Evolutionary conservation across 1,139 yeast species (phyloP).

Genomic region (Suhomyces chickasaworum): DNA sequence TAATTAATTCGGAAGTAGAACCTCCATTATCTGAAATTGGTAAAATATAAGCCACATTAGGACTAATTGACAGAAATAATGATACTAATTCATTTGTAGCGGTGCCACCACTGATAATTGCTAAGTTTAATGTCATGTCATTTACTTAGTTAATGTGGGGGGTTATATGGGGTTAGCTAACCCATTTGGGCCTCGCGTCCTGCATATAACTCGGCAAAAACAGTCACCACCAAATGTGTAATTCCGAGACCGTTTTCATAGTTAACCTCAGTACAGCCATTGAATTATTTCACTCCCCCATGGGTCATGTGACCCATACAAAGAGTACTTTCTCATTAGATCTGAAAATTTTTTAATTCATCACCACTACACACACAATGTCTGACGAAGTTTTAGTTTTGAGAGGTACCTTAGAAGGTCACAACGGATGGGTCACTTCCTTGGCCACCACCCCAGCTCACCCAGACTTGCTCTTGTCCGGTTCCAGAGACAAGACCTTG

Average conservation of each 20-base stretch:
- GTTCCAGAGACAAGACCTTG: conserved; percentile 98
- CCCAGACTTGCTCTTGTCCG: conserved; percentile 98
- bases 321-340: conserved; percentile 16
- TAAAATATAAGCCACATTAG: conserved; percentile 60
- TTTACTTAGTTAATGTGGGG: conserved; percentile 1
- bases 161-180: not conserved
- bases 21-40: conserved; percentile 96
- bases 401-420: conserved; percentile 98
- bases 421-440: conserved; percentile 92
- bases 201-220: conserved; percentile 36
- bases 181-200: conserved; percentile 16
- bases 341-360: conserved; percentile 10
- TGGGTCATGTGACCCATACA: conserved; percentile 14
- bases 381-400: conserved; percentile 95
- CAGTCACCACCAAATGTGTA: conserved; percentile 39
- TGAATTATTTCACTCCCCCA: not conserved
- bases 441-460: conserved; percentile 97
- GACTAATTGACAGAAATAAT: conserved; percentile 44
- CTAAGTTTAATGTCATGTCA: conserved; percentile 24
- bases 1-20: conserved; percentile 85
- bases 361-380: conserved; percentile 37
- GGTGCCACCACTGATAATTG: conserved; percentile 72
- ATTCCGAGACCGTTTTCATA: conserved; percentile 35
- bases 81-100: conserved; percentile 68
- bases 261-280: conserved; percentile 27